Evolutionary conservation across 805 yeast genomes (phyloP).

Genomic region (Pichia eremophila): DNA sequence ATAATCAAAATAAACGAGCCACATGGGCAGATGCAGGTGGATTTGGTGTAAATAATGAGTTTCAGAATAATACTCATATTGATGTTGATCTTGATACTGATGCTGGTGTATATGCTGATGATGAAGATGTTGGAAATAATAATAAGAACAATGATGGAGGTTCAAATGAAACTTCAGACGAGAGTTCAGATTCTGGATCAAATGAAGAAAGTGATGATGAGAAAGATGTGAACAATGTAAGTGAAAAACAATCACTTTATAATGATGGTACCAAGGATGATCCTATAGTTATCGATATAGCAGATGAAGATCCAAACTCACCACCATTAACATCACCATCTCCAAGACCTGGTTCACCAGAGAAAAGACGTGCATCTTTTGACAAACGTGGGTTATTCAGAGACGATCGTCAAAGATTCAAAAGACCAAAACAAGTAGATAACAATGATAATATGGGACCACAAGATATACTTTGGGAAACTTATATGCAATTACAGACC

Average conservation of each 20-base stretch:
- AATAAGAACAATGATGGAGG: conserved; percentile 17
- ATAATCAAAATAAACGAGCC: neutral
- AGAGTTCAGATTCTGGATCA: too few relatives aligned
- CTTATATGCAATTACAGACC: too few relatives aligned
- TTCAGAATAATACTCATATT: too few relatives aligned
- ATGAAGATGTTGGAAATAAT: neutral
- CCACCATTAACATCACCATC: neutral
- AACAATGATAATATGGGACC: too few relatives aligned
- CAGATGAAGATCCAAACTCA: neutral
- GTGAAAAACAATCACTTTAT: conserved; percentile 4
- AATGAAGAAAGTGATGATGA: neutral
- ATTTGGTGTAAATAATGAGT: neutral
- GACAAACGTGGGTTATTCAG: conserved; percentile 16
- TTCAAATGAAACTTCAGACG: too few relatives aligned
- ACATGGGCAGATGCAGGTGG: neutral
- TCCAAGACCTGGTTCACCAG: conserved; percentile 1
- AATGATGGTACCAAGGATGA: conserved; percentile 21
- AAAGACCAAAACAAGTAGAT: neutral
- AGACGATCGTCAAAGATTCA: conserved; percentile 1
- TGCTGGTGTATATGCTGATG: neutral
- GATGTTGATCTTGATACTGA: too few relatives aligned
- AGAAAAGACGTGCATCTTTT: conserved; percentile 27
- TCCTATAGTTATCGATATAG: conserved; percentile 17
- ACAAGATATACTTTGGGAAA: too few relatives aligned
- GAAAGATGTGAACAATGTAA: conserved; percentile 19